These are phyloP conservation scores for Dittrichia graveolens DNA, from an alignment of 129 eudicot genomes.

Conservation along the genomic window DNA sequence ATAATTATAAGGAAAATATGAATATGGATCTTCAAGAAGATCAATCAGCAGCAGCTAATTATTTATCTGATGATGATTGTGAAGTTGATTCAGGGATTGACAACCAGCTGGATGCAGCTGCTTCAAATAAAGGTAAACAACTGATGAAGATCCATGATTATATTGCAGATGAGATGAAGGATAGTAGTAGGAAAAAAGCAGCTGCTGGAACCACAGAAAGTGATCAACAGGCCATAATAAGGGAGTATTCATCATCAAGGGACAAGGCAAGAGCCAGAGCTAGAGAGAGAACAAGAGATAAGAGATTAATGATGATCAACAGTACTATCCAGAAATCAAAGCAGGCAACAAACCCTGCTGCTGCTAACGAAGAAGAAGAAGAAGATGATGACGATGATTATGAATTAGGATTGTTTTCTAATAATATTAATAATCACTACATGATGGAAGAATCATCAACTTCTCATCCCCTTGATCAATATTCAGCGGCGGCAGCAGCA, in stretches of 20 bases:
- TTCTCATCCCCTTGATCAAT: constrained; percentile 26
- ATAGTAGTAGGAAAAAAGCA: constrained; percentile 14
- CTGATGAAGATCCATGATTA: constrained; percentile 15
- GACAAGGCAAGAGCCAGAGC: constrained; percentile 65
- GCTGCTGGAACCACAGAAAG: constrained; percentile 3
- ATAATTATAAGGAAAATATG: constrained; percentile 17
- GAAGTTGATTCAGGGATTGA: constrained; percentile 27
- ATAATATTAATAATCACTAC: constrained; percentile 41
- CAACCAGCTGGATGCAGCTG: neutral
- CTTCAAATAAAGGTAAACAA: constrained; percentile 38
- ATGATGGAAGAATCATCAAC: constrained; percentile 31
- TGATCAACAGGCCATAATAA: constrained; percentile 9
- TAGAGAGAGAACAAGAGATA: constrained; percentile 50
- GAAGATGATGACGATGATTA: constrained; percentile 28
- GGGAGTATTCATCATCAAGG: constrained; percentile 30
- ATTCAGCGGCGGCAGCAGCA: constrained; percentile 26
- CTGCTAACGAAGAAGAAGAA: too few species aligned
- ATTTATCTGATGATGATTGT: constrained; percentile 4
- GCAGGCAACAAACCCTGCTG: constrained; percentile 19
- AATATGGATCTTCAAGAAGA: constrained; percentile 15
- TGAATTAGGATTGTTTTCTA: constrained; percentile 40
- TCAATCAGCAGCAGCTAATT: neutral
- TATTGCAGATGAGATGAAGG: constrained; percentile 3
- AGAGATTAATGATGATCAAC: constrained; percentile 45
- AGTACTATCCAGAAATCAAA: constrained; percentile 15